Evolutionary conservation across 1,284 basidiomycete species (phyloP).

Genomic region (Mycocalia duriaeana): DNA sequence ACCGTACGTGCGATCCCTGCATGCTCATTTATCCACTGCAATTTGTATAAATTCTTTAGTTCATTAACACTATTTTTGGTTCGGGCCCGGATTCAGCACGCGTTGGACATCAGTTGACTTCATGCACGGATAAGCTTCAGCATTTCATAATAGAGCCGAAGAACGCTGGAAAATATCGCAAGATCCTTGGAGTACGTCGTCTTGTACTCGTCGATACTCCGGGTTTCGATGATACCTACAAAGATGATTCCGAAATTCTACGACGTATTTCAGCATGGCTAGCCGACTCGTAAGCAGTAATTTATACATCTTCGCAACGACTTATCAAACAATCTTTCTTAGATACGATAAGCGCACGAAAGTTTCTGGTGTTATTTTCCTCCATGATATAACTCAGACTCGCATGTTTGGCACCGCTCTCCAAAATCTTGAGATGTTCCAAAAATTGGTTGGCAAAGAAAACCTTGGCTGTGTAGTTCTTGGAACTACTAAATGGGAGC

Average conservation of each 20-base stretch:
- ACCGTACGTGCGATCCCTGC: not conserved
- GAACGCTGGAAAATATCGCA: not conserved
- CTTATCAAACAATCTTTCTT: not conserved
- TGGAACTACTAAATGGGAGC: not conserved
- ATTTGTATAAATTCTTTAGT: not conserved
- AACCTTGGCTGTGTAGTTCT: not conserved
- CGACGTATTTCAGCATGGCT: not conserved
- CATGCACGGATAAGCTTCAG: not conserved
- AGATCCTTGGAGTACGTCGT: not conserved
- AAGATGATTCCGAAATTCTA: not conserved
- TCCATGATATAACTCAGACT: conserved; percentile 1
- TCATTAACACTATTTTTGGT: not conserved
- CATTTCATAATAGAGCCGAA: not conserved
- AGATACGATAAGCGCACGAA: not conserved
- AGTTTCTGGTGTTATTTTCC: not conserved
- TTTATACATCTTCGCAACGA: not conserved
- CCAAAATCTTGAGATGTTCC: not conserved
- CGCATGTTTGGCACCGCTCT: not conserved
- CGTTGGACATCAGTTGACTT: not conserved
- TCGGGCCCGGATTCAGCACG: too few relatives aligned
- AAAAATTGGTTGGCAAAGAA: not conserved
- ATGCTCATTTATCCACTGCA: not conserved
- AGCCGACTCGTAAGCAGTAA: not conserved
- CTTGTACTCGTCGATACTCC: not conserved
- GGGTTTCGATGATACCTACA: conserved; percentile 1